Evolutionary conservation across 176 grass and related monocot genomes (phyloP).

Genomic region (Raddia distichophylla): DNA sequence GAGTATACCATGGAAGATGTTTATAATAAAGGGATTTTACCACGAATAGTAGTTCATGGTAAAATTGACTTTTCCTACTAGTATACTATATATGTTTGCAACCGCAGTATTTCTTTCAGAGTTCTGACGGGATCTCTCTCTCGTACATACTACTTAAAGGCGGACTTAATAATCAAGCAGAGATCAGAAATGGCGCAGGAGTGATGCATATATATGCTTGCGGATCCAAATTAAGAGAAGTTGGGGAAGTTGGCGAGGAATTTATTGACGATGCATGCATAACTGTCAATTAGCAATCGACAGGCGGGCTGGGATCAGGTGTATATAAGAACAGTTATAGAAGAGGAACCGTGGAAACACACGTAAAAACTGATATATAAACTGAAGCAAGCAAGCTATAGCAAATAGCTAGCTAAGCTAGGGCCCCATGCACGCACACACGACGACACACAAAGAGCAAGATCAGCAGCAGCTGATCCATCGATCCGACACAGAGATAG

Average conservation of each 20-base stretch:
- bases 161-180: neutral
- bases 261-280: neutral
- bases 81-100: no score
- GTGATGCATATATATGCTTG: neutral
- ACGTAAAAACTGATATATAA: no score
- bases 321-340: neutral
- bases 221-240: slow-evolving; percentile 11
- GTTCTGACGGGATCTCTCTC: slow-evolving; percentile 24
- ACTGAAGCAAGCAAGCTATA: no score
- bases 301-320: neutral
- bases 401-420: no score
- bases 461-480: neutral
- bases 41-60: no score
- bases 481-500: neutral
- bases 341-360: neutral
- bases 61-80: neutral
- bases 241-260: slow-evolving; percentile 7
- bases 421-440: neutral
- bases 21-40: no score
- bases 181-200: slow-evolving; percentile 1
- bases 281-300: neutral
- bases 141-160: neutral
- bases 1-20: no score
- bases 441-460: neutral
- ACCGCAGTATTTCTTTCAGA: neutral